These are phyloP conservation scores for Taphrina sp. DNA, from an alignment of 1,139 yeast species.

Conservation along the genomic window DNA sequence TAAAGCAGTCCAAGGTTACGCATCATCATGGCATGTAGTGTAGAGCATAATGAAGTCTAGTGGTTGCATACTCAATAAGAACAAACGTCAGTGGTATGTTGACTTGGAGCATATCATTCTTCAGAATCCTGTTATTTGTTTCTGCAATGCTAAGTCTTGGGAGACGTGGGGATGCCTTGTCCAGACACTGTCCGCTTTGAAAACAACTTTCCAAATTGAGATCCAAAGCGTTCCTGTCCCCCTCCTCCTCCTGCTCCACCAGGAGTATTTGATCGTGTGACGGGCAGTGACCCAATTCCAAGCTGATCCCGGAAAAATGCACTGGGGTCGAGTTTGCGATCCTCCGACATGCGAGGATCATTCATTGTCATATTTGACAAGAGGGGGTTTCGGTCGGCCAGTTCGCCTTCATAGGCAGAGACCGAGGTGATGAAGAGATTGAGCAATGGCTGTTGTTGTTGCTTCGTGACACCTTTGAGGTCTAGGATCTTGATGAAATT, in stretches of 20 bases:
- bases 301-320: conserved; percentile 19
- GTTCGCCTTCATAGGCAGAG: conserved; percentile 11
- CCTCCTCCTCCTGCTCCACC: too few relatives aligned
- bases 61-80: too few relatives aligned
- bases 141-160: too few relatives aligned
- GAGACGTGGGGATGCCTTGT: neutral
- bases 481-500: conserved; percentile 66
- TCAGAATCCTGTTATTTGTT: too few relatives aligned
- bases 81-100: too few relatives aligned
- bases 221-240: conserved; percentile 21
- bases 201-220: conserved; percentile 11
- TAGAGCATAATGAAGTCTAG: too few relatives aligned
- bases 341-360: conserved; percentile 1
- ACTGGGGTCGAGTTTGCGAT: conserved; percentile 15
- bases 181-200: conserved; percentile 20
- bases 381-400: conserved; percentile 6
- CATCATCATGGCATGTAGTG: too few relatives aligned
- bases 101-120: too few relatives aligned
- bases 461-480: conserved; percentile 50
- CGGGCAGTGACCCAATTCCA: conserved; percentile 11
- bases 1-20: too few relatives aligned
- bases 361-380: neutral
- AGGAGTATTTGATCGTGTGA: conserved; percentile 11
- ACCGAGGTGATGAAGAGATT: conserved; percentile 14
- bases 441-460: conserved; percentile 23